Evolutionary conservation across 169 alveolate genomes (phyloP).

Genomic region (Amoebophrya sp.): DNA sequence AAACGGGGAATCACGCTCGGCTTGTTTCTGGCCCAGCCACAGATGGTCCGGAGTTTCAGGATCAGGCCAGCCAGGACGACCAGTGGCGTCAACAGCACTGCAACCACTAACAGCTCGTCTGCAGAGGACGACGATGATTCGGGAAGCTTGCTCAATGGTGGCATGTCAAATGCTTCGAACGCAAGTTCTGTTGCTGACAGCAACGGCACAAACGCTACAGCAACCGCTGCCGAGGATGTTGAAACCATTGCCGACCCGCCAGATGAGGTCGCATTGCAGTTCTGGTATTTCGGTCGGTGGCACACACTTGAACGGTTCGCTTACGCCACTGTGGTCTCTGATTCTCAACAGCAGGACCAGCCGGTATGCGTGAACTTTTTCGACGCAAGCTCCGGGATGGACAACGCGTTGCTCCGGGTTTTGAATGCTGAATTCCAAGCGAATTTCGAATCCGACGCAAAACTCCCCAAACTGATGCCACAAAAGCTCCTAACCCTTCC

Average conservation of each 20-base stretch:
- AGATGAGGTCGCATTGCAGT: background rate
- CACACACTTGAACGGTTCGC: slow-evolving; percentile 18
- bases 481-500: background rate
- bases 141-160: too few relatives aligned
- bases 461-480: background rate
- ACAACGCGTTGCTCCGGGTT: background rate
- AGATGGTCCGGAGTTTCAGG: background rate
- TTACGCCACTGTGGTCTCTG: too few relatives aligned
- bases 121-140: too few relatives aligned
- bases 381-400: slow-evolving; percentile 6
- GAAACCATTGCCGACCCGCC: background rate
- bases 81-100: too few relatives aligned
- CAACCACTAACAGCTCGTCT: too few relatives aligned
- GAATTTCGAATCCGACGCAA: background rate
- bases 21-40: background rate
- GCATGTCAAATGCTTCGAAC: too few relatives aligned
- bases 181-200: too few relatives aligned
- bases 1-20: background rate
- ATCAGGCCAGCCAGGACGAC: too few relatives aligned
- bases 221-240: background rate
- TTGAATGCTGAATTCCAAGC: background rate
- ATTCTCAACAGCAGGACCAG: background rate
- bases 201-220: background rate
- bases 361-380: background rate
- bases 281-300: slow-evolving; percentile 11